These are phyloP conservation scores for Solanum medicagineum DNA, from an alignment of 257 asterid genomes.

Conservation along the genomic window DNA sequence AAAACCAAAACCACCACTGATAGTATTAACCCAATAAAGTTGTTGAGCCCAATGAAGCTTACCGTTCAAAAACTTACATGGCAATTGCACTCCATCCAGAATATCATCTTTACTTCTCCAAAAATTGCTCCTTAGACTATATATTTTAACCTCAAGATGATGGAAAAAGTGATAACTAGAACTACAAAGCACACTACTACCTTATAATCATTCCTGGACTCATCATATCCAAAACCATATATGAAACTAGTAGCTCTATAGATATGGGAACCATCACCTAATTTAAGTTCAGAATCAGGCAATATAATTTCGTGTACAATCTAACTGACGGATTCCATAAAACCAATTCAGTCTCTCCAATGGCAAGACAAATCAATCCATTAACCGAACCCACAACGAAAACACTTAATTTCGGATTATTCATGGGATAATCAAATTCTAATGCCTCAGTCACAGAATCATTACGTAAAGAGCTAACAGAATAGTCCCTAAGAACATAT, in stretches of 20 bases:
- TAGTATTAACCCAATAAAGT: no score
- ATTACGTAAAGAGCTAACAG: slow-evolving; percentile 16
- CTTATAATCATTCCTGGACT: slow-evolving; percentile 24
- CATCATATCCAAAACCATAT: slow-evolving; percentile 39
- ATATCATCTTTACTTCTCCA: neutral
- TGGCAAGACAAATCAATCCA: no score
- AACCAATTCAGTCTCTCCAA: no score
- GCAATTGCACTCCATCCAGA: neutral
- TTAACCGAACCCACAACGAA: no score
- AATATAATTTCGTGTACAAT: no score
- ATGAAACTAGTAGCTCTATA: neutral
- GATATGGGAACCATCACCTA: neutral
- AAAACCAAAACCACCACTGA: no score
- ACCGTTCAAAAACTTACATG: neutral
- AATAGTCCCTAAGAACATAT: neutral
- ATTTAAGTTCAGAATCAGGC: no score
- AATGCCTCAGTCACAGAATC: slow-evolving; percentile 7
- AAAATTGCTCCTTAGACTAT: neutral
- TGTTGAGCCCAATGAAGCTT: neutral
- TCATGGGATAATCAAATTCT: neutral
- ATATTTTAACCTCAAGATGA: neutral
- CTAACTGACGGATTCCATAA: no score
- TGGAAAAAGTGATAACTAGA: no score
- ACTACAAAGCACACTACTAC: slow-evolving; percentile 1
- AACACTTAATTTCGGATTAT: neutral